Conservation (phyloP, 176 grass and related monocot genomes). For the Eragrostis nindensis region DNA sequence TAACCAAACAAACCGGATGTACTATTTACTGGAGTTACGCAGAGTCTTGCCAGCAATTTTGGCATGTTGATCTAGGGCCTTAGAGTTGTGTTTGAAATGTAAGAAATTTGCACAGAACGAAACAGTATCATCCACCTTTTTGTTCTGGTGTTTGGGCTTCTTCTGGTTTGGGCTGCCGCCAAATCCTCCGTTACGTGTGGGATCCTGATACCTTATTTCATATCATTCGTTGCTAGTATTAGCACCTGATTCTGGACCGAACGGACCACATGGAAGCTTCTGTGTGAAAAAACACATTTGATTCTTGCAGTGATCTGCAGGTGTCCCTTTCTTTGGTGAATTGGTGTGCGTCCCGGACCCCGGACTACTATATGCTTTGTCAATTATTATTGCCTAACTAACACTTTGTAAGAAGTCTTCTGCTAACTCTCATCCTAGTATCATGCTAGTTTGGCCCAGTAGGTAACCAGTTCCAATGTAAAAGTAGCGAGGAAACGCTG, state of each 20-base stretch:
- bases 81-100: background rate
- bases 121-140: background rate
- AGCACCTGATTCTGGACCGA: background rate
- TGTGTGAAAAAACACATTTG: background rate
- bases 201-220: background rate
- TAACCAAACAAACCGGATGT: background rate
- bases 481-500: background rate
- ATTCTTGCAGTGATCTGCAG: conserved; percentile 11
- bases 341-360: conserved; percentile 16
- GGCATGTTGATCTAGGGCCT: background rate
- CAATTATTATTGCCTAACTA: conserved; percentile 13
- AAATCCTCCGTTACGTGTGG: background rate
- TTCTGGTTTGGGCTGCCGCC: background rate
- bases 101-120: background rate
- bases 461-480: background rate
- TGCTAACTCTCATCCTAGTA: background rate
- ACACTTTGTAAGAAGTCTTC: background rate
- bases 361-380: background rate
- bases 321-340: conserved; percentile 22
- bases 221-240: background rate
- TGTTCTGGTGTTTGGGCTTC: background rate
- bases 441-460: background rate
- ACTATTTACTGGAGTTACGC: background rate
- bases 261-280: background rate
- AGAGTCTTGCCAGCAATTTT: background rate